Conservation (phyloP, 73 alveolate genomes). For the Symbiodinium pilosum region DNA sequence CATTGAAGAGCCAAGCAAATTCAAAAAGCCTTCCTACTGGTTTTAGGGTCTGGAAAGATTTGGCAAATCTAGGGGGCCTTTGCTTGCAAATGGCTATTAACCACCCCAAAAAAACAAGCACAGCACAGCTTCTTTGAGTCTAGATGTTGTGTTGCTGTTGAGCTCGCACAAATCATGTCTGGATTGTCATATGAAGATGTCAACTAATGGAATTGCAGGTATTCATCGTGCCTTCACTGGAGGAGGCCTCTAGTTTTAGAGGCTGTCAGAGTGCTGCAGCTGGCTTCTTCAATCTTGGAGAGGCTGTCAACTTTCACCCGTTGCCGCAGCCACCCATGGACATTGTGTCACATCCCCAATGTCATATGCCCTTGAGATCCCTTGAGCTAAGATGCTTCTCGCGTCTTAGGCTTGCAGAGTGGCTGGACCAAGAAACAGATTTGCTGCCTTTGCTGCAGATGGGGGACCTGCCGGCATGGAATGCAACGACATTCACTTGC, state of each 20-base stretch:
- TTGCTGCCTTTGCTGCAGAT: background rate
- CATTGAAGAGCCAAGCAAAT: background rate
- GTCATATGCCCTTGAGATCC: background rate
- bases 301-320: conserved; percentile 44
- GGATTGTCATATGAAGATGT: too few species aligned
- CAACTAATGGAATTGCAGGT: conserved; percentile 36
- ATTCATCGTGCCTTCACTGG: conserved; percentile 50
- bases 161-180: too few species aligned
- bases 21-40: background rate
- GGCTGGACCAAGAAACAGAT: conserved; percentile 32
- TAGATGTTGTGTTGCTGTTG: too few species aligned
- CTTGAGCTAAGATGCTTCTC: background rate
- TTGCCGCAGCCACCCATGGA: conserved; percentile 85
- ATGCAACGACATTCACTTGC: background rate
- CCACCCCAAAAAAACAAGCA: too few species aligned
- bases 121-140: too few species aligned
- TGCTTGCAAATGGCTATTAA: too few species aligned
- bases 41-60: too few species aligned
- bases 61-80: too few species aligned
- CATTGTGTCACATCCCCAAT: background rate
- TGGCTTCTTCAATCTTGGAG: too few species aligned
- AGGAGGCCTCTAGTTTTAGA: too few species aligned
- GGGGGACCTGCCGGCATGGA: conserved; percentile 13
- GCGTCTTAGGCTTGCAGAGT: background rate
- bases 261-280: background rate